Evolutionary conservation across 2,329 filamentous ascomycete species (phyloP), one percentile per base, ranked within the genome.

Genomic region (Rugonectria rugulosa): DNA sequence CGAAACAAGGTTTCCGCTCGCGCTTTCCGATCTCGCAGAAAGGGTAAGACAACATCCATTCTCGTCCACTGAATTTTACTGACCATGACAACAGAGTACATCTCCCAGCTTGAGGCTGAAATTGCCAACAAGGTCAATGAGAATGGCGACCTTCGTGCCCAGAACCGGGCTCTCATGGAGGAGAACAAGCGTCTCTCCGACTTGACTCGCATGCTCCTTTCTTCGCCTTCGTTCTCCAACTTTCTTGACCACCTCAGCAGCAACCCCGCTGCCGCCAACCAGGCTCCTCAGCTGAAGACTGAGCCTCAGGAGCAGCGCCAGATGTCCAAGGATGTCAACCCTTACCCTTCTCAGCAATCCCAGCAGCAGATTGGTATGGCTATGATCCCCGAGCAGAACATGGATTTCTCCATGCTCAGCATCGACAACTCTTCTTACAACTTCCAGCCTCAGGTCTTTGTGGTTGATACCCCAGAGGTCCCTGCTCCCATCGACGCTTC

Each of bases 1-100:
- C 87, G 95, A 62, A 99, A 99, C 84, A 99, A 99, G 79, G 95
- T 99, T 5, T 99, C 95, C 36, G 95, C 95, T 60, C 91, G 95
- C 65, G 94, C 94, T 46, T 99, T 99, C 87, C 90, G 95, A 53
- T 97, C 93, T n/a, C 84, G 95, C 68, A 89, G 95, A 82, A 99
- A 99, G 83, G 94, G 94, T 97, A 87, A 81, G 83, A 70, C 62
- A 2, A 40, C 31, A 38, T 11, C 26, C 6, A 14, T 11, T 7
- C n/a, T 45, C 9, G 37, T 21, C 11, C 2, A 20, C 15, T 21
- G 3, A 38, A 21, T 23, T 20, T 8, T 45, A 26, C 64, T 69
- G 56, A 72, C 54, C 20, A 2, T 15, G 3, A 9, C 31, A 27
- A 7, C 68, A 98, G 95, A 98, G 83, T 98, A 98, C 80, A 98